Base-by-base conservation (phyloP, 1,139 yeast species). In the Taphrina confusa region DNA sequence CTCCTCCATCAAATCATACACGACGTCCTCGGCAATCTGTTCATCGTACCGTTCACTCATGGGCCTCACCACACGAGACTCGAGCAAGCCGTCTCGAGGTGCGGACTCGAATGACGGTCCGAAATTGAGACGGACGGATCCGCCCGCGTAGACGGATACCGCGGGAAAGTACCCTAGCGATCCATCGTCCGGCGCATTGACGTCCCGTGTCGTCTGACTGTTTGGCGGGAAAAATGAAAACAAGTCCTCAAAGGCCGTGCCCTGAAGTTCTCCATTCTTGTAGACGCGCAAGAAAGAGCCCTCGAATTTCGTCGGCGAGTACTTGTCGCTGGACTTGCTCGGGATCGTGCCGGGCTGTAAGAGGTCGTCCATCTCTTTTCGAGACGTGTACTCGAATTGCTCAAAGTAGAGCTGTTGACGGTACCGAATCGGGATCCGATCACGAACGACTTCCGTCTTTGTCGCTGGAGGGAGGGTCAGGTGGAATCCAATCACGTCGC, bases 161-260 rank as follows among this genome's bases (percentile, higher is more conserved):
- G 91, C 88, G 0, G 98, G 98, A 72, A 83, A 92, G 71, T 94
- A 92, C 0, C 97, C 98, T 60, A 90, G 73, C 50, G 82, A 76
- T 1, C 95, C 96, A 70, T 92, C 97, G 70, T 92, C 91, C 2
- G 27, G 33, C 5, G 66, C 54, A 63, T 60, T 61, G 61, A 54
- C 64, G 61, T 62, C 68, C 37, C 55, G 37, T 4, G 63, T 56
- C 27, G 68, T 71, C 31, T 61, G 64, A 14, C 87, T 82, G 61
- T 80, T 74, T 1, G 90, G 91, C 1, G 97, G 97, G 62, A 87
- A 73, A 68, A 90, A 92, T 16, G 91, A 87, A 65, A 82, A 83
- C 44, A 92, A 71, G 47, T 84, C 80, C 61, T 81, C 81, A 67
- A 87, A 87, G 37, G 88, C 82, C 3, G 77, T 75, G 1, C 94